Percentiles rank a stretch among this genome's conserved stretches.
Conservation (phyloP, 306 rosid genomes). For the Comarum palustre region DNA sequence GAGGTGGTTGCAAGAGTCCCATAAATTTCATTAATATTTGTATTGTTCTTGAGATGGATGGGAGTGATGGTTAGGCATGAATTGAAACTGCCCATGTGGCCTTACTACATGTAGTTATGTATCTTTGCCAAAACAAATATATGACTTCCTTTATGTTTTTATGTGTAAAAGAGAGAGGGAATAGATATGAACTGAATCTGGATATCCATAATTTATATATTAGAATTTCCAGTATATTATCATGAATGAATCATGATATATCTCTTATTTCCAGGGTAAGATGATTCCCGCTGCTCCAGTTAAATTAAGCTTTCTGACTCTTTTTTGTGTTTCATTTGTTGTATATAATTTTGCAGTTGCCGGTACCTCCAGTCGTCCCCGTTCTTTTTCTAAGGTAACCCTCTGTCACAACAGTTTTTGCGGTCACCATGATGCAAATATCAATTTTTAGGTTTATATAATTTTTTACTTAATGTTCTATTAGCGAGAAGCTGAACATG, state of each 20-base stretch:
- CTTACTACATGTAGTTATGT: neutral
- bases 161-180: neutral
- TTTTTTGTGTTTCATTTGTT: slow-evolving; percentile 25
- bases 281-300: neutral
- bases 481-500: slow-evolving; percentile 65
- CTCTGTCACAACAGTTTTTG: neutral
- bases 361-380: slow-evolving; percentile 76
- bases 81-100: neutral
- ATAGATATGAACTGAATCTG: neutral
- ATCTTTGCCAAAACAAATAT: neutral
- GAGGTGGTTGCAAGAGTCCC: too few relatives aligned
- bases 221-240: neutral
- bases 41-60: neutral
- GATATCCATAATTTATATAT: neutral
- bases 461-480: slow-evolving; percentile 26
- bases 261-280: neutral
- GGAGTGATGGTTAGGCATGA: neutral
- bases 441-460: slow-evolving; percentile 15
- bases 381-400: slow-evolving; percentile 61
- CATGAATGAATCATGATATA: neutral
- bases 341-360: slow-evolving; percentile 56
- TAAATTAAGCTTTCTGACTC: neutral
- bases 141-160: neutral
- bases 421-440: neutral
- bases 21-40: neutral